Conservation (phyloP, 2,329 filamentous ascomycete genomes). For the Epichloe glyceriae region DNA sequence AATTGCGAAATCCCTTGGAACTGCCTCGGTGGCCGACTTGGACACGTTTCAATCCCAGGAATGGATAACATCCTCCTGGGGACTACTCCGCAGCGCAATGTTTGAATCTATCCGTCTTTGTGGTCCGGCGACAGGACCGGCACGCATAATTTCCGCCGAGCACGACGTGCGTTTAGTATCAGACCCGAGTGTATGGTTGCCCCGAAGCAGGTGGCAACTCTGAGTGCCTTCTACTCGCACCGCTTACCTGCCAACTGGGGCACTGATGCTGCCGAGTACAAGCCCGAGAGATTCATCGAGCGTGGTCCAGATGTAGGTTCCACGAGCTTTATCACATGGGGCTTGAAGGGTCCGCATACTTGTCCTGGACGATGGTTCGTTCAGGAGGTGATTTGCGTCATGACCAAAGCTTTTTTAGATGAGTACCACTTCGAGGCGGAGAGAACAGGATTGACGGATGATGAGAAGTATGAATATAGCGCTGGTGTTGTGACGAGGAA, state of each 20-base stretch:
- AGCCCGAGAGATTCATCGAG: neutral
- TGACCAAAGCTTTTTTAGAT: neutral
- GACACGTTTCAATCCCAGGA: neutral
- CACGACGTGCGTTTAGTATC: neutral
- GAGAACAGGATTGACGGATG: neutral
- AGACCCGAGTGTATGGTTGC: neutral
- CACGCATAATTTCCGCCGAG: neutral
- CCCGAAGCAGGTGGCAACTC: neutral
- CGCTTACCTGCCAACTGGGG: neutral
- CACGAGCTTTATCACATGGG: neutral
- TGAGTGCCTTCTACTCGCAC: neutral
- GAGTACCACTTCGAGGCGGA: neutral
- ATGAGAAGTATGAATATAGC: neutral
- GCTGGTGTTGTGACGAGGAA: neutral
- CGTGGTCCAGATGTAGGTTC: neutral
- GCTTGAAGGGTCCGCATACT: neutral
- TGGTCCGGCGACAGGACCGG: neutral
- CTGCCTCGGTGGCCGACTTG: neutral
- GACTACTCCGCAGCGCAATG: neutral
- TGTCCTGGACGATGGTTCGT: neutral
- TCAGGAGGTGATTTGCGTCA: neutral
- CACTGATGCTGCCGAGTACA: neutral
- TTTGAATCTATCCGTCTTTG: neutral
- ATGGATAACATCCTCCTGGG: neutral
- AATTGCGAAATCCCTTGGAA: neutral